Percentiles rank a stretch among this genome's conserved stretches.
phyloP scores from a whole-genome alignment of 257 asterid species.

The Striga asiatica region DNA sequence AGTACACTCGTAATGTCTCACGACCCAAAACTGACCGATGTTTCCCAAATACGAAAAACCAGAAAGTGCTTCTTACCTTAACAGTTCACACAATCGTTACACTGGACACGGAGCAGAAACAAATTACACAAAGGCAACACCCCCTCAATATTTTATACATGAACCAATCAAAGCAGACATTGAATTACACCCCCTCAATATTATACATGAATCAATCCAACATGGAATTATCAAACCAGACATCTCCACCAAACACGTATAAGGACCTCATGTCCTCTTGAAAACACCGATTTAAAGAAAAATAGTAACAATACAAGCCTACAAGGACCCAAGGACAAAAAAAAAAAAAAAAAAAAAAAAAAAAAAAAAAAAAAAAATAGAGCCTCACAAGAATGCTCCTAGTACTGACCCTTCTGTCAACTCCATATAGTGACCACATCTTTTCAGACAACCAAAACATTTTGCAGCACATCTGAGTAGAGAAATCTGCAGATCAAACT shows the following conservation, averaged over 20 bases:
- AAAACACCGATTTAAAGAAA: constrained; percentile 17
- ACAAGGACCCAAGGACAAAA: constrained; percentile 17
- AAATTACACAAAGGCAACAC: constrained; percentile 29
- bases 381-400: no score
- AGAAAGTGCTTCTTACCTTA: constrained; percentile 13
- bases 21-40: background rate
- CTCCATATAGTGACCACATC: constrained; percentile 23
- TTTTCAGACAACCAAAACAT: constrained; percentile 14
- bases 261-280: constrained; percentile 16
- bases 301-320: constrained; percentile 41
- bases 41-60: background rate
- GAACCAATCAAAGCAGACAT: no score
- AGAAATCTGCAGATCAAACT: constrained; percentile 7
- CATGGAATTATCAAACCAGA: constrained; percentile 11
- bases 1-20: no score
- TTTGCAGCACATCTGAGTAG: constrained; percentile 10
- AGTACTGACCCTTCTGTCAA: constrained; percentile 21
- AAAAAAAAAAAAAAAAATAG: constrained; percentile 13
- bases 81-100: constrained; percentile 25
- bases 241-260: constrained; percentile 30
- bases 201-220: constrained; percentile 39
- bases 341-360: background rate
- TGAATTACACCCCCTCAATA: constrained; percentile 29
- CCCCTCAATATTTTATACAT: no score
- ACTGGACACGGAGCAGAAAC: constrained; percentile 19